phyloP scores from a whole-genome alignment of 169 alveolate genomes.

The Cryptosporidium viatorum region DNA sequence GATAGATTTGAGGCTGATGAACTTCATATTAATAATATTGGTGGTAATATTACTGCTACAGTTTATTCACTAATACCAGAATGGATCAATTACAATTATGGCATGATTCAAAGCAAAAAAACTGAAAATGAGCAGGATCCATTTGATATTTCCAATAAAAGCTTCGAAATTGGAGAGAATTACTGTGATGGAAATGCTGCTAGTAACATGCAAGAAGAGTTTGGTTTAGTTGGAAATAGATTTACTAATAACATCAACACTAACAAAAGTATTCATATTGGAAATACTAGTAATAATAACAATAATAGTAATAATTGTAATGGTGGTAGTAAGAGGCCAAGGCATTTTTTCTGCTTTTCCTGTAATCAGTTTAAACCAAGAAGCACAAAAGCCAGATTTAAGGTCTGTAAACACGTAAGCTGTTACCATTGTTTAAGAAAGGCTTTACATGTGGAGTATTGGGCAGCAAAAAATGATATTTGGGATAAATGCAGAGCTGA shows the following conservation, averaged over 20 bases:
- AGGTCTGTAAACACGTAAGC: constrained; percentile 70
- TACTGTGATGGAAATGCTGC: background rate
- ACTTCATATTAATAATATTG: background rate
- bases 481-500: constrained; percentile 72
- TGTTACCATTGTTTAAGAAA: constrained; percentile 71
- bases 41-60: background rate
- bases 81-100: background rate
- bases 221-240: background rate
- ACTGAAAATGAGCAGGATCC: background rate
- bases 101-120: background rate
- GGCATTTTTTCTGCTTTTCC: constrained; percentile 56
- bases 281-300: background rate
- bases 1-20: background rate
- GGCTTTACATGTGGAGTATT: constrained; percentile 72
- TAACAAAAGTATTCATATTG: background rate
- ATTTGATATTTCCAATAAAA: background rate
- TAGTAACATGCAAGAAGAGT: background rate
- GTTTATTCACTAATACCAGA: constrained; percentile 24
- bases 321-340: constrained; percentile 26
- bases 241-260: background rate
- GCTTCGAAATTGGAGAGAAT: background rate
- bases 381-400: constrained; percentile 69
- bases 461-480: constrained; percentile 76
- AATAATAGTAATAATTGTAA: background rate
- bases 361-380: constrained; percentile 66